Base-by-base conservation (phyloP, 108 stramenopile species). In the Pseudonitzschia pungens region DNA sequence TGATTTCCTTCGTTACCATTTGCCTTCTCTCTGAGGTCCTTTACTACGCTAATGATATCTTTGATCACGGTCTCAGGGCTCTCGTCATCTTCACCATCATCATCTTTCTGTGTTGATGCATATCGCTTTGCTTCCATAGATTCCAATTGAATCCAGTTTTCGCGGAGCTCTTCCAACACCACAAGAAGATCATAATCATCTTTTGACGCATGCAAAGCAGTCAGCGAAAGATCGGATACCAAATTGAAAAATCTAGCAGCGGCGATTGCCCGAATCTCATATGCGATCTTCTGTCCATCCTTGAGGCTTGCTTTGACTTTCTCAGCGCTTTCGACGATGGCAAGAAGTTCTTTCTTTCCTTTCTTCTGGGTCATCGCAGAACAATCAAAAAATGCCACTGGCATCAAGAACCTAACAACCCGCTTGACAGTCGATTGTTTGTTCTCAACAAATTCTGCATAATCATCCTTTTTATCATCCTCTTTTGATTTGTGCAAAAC, bases 181-280 rank as follows among this genome's bases (percentile, higher is more conserved):
- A 74, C 76, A 69, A 87, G 60, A 70, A 27, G 71, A 55, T 43
- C 58, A 65, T 29, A 60, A 54, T 54, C 72, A 8, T 57, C 40
- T 41, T 66, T 79, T 57, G 58, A 54, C n/a, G 66, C 70, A 43
- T 52, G 67, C 33, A 51, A 70, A 40, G 59, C 41, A 32, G 77
- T 69, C 36, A 81, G 51, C 1, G 44, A 68, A 16, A 73, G 78
- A 32, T 92, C 92, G 11, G 89, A 77, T 14, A 91, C 63, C 32
- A 90, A 70, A 3, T 89, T 90, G 77, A 82, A 94, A 69, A 87
- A 94, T 50, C 89, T 80, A 18, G 89, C 76, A 16, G 92, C 86
- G 56, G 88, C 60, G n/a, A 87, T 70, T 27, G 75, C 62, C 28
- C 92, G 79, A 20, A 83, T 57, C n/a, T 64, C 27, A 57, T 82